Evolutionary conservation across 1,139 yeast genomes (phyloP), one percentile per base, ranked within the genome.

Genomic region (Lodderomyces margitis): DNA sequence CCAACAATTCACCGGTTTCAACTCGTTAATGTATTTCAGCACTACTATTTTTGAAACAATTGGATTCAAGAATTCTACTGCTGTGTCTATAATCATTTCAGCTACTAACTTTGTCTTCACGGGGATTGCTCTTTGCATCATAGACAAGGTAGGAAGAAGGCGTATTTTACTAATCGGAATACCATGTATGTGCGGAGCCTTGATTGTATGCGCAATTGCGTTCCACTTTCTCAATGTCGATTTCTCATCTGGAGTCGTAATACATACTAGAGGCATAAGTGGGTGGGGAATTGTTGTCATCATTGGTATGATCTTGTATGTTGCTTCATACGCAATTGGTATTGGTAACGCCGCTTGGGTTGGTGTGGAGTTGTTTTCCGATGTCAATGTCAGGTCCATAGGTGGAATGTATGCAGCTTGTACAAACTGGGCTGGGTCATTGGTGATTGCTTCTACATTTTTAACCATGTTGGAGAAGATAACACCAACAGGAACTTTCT

Each of bases 301-400:
- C 48, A 73, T 89, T 25, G 83, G 88, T 48, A 88, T 89, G 88
- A 87, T 91, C 53, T 62, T 80, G 41, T 92, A 77, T 57, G 96
- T 89, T 39, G 96, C 95, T 5, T 81, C 85, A 46, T 91, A 89
- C 60, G 96, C 97, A 34, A 71, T 87, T 51, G 98, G 98, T 53
- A 87, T 89, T 52, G 98, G 98, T 64, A 88, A 91, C 59, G 91
- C 88, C 46, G 98, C 98, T 39, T 91, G 98, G 98, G 96, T 92
- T 56, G 98, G 95, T 58, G 87, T 92, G 41, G 98, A 91, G 64
- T 70, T 89, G 55, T 88, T 91, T 69, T 92, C 97, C 21, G 95
- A 89, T 71, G 75, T 72, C 34, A 79, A 81, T 50, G 97, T 91
- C 31, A 80, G 98, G 61, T 94, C 96, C 42, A 76, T 88, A 35